A percentile compares a stretch with the other conserved stretches of the same genome.
Conservation (phyloP, 2,329 filamentous ascomycete species). For the Magnaporthiopsis rhizophila region DNA sequence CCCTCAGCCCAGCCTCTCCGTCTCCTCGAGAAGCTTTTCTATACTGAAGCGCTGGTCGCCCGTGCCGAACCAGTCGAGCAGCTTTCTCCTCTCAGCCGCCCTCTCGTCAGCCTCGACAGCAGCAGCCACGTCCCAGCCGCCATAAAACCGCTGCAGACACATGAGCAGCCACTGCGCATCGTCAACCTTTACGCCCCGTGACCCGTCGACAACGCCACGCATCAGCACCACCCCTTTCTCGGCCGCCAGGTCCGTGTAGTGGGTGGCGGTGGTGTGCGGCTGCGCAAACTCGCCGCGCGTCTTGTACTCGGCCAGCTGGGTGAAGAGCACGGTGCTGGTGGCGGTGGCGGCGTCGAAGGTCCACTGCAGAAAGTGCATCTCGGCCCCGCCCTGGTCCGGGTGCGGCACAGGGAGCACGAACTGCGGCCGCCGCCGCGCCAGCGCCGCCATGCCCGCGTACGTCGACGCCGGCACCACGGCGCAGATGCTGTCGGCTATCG, state of each 20-base stretch:
- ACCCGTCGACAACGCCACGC: constrained; percentile 71
- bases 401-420: constrained; percentile 86
- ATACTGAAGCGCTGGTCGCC: constrained; percentile 77
- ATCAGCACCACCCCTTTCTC: constrained; percentile 76
- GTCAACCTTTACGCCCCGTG: constrained; percentile 65
- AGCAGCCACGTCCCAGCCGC: constrained; percentile 47
- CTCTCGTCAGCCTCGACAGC: constrained; percentile 34
- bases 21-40: constrained; percentile 79
- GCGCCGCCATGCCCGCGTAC: constrained; percentile 64
- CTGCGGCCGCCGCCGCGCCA: constrained; percentile 69
- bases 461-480: constrained; percentile 67
- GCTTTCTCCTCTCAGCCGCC: constrained; percentile 52
- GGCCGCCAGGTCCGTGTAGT: constrained; percentile 72
- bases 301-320: constrained; percentile 89
- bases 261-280: constrained; percentile 89
- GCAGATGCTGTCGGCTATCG: constrained; percentile 66
- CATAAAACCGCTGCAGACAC: constrained; percentile 92
- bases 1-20: constrained; percentile 65
- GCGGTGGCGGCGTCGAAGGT: constrained; percentile 64
- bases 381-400: constrained; percentile 54
- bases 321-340: constrained; percentile 79
- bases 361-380: constrained; percentile 97
- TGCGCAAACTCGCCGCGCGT: constrained; percentile 78
- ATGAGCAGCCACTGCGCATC: constrained; percentile 87
- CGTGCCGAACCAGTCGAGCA: constrained; percentile 74